Evolutionary conservation across 2,329 filamentous ascomycete genomes (phyloP).

Genomic region (Monilinia fructicola): DNA sequence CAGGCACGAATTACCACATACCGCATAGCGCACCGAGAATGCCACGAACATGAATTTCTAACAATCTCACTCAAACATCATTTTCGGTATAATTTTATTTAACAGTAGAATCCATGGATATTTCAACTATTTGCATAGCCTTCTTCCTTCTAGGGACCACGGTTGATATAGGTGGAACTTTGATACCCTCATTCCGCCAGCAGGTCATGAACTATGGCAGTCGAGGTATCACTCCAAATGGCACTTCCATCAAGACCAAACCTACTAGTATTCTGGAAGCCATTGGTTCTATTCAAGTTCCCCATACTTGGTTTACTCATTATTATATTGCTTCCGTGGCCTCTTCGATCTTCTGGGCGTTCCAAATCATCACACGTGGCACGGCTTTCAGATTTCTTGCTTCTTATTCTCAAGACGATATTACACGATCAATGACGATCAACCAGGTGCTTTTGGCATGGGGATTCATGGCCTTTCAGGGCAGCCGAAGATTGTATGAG

Average conservation of each 20-base stretch:
- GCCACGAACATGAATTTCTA: neutral
- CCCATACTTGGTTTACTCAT: constrained; percentile 85
- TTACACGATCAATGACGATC: constrained; percentile 51
- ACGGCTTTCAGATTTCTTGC: constrained; percentile 51
- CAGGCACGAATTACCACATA: neutral
- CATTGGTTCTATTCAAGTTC: constrained; percentile 53
- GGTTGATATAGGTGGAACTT: constrained; percentile 33
- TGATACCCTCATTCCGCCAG: constrained; percentile 37
- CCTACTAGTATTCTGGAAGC: constrained; percentile 26
- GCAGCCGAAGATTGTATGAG: constrained; percentile 73
- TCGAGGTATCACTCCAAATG: constrained; percentile 27
- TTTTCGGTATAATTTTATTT: neutral
- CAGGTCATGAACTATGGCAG: constrained; percentile 40
- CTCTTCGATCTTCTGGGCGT: constrained; percentile 72
- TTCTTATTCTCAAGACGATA: constrained; percentile 37
- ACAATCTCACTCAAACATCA: neutral
- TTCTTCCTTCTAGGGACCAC: constrained; percentile 38
- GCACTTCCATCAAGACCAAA: constrained; percentile 3
- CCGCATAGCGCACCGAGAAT: neutral
- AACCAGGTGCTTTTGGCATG: constrained; percentile 66
- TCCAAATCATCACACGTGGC: constrained; percentile 60
- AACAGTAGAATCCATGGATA: constrained; percentile 34
- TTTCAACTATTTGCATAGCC: constrained; percentile 32
- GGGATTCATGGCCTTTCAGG: constrained; percentile 74
- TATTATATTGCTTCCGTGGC: constrained; percentile 76